Evolutionary conservation across 768 basidiomycete species (phyloP), one percentile per base, ranked within the genome.

Genomic region (Mrakia hoshinonis): DNA sequence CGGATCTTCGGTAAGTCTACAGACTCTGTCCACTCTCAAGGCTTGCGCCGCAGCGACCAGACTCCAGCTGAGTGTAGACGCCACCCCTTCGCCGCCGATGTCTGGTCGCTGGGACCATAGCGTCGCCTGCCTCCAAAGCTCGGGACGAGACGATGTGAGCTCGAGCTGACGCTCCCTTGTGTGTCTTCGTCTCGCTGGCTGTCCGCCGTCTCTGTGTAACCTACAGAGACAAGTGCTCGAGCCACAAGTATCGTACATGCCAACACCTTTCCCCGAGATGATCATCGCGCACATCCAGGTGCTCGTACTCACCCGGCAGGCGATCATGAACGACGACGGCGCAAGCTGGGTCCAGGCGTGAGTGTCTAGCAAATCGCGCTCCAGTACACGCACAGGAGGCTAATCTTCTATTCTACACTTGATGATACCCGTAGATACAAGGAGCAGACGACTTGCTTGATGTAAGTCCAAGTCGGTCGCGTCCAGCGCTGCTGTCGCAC

Each of bases 181-280:
- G 7, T 15, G 7, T 43, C 43, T 15, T 6, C 43, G 43, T 43
- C 43, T 43, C 15, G 43, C 43, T 43, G 43, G 43, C 15, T 15
- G 43, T 43, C 43, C n/a, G n/a, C n/a, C n/a, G n/a, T n/a, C n/a
- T n/a, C n/a, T n/a, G n/a, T n/a, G 43, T 7, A 7, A 36, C 54
- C 22, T 34, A 1, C 67, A 74, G 74, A 52, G 55, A 60, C 67
- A 47, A 26, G 66, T 72, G 18, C 70, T 74, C 39, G 47, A 48
- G 20, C 70, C 68, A 3, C 54, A 64, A 11, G 64, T 52, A 29
- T 31, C 38, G 15, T 11, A 36, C 3, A 46, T 68, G 48, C 61
- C 54, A 18, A 52, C 79, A 60, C 91, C 91, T 7, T 93, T 91
- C 90, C 90, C 91, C 73, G 91, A 92, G 66, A 88, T 93, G 75